Base-by-base conservation (phyloP, 495 filamentous ascomycete species). In the Thozetella sp. region DNA sequence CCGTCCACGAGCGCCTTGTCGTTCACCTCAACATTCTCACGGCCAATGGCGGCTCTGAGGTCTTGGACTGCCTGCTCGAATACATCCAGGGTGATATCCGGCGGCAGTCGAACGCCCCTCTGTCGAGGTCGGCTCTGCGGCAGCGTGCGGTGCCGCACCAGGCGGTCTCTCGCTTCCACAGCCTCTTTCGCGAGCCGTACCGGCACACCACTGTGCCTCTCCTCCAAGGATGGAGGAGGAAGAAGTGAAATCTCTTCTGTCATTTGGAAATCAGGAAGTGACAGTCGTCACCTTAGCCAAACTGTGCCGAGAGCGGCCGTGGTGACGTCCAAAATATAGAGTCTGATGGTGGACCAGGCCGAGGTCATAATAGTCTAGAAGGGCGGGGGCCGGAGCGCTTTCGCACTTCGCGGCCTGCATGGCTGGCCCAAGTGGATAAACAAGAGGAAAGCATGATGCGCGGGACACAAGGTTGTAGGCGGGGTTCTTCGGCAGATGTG, bases 1-100 rank as follows among this genome's bases (percentile, higher is more conserved):
- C 77, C 77, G 62, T 80, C 76, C 19, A 67, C 67, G 3, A 75
- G 63, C 2, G 64, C 67, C 48, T 74, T 68, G 57, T 81, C 73
- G 57, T 76, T 79, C 51, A 80, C 55, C 22, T 71, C 75, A 3
- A 80, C 76, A 54, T 76, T 72, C 20, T 66, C 70, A 2, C 56
- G 46, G 11, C 75, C 75, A 12, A 81, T 58, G 11, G 60, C 57
- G 12, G 60, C 57, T 19, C 43, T 56, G 24, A 82, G 58, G 17
- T 72, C 73, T 6, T 58, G 63, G 20, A 81, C 70, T 0, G 77
- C 77, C 9, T 45, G 54, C 43, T 75, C 64, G 57, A 80, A 81
- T 3, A 60, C 53, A 1, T 71, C 71, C 13, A 52, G 58, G 13
- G 63, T 72, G 12, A 68, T 72, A 37, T 71, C 69, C 2, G 76